Conservation (phyloP, 495 filamentous ascomycete species). For the Bryoglossum gracile region DNA sequence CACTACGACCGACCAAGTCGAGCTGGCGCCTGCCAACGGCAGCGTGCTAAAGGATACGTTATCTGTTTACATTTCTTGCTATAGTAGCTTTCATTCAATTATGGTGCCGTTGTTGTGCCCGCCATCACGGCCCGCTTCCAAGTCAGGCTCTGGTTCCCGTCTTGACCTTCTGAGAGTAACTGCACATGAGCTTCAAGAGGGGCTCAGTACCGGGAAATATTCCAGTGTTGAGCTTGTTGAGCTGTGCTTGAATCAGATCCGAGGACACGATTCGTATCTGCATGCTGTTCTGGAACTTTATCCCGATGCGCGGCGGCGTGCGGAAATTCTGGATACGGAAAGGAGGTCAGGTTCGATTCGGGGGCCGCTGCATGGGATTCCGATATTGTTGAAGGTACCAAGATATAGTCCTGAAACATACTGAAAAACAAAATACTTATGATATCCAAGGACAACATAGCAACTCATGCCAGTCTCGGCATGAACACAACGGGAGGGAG, state of each 20-base stretch:
- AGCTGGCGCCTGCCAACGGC: too few relatives aligned
- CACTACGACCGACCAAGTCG: too few relatives aligned
- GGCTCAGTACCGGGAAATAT: too few relatives aligned
- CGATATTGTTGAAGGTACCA: slow-evolving; percentile 33
- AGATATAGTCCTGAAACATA: slow-evolving; percentile 4
- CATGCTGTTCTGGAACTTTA: slow-evolving; percentile 6
- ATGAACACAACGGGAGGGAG: slow-evolving; percentile 30
- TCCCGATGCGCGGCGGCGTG: neutral
- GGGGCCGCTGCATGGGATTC: slow-evolving; percentile 36
- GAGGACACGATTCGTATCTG: neutral
- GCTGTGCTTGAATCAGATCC: neutral
- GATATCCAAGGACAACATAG: slow-evolving; percentile 2
- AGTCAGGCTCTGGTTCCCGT: too few relatives aligned
- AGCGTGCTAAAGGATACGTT: too few relatives aligned
- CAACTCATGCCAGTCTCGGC: slow-evolving; percentile 20
- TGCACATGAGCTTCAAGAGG: too few relatives aligned
- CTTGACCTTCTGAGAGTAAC: too few relatives aligned
- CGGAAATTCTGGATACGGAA: slow-evolving; percentile 28
- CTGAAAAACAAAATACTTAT: neutral
- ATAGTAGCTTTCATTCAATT: too few relatives aligned
- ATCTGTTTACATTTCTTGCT: too few relatives aligned
- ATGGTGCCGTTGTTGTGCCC: too few relatives aligned
- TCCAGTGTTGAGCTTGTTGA: neutral
- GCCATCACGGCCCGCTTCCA: too few relatives aligned
- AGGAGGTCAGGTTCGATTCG: slow-evolving; percentile 26